Evolutionary conservation across 169 alveolate genomes (phyloP).

Genomic region (Eimeria sp.): DNA sequence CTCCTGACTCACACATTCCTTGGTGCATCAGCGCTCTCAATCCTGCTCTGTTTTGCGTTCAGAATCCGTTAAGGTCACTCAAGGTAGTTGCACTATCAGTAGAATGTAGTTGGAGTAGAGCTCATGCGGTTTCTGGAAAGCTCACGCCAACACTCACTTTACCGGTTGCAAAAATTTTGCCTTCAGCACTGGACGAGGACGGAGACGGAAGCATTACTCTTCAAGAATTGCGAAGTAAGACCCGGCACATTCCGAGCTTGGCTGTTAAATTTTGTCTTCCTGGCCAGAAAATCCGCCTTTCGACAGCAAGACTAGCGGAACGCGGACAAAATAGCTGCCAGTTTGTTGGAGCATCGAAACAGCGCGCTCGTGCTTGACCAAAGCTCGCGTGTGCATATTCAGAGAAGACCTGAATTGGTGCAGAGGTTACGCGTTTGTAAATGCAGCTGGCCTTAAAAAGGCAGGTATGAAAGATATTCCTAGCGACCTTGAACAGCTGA

Average conservation of each 20-base stretch:
- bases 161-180: neutral
- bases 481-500: constrained; percentile 87
- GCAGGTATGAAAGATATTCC: constrained; percentile 86
- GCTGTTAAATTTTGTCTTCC: neutral
- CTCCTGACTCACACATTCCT: constrained; percentile 77
- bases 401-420: neutral
- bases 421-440: neutral
- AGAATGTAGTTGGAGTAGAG: neutral
- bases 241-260: neutral
- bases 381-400: neutral
- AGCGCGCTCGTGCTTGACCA: neutral
- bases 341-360: neutral
- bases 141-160: neutral
- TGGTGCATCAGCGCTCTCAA: constrained; percentile 33
- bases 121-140: neutral
- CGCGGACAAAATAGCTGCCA: neutral
- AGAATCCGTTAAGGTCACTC: neutral
- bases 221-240: constrained; percentile 78
- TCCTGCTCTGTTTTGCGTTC: neutral
- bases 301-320: neutral
- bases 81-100: neutral
- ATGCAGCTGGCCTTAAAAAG: constrained; percentile 78
- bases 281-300: neutral
- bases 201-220: constrained; percentile 95
- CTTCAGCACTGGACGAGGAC: constrained; percentile 93